These are phyloP conservation scores for Saturnispora bothae DNA, from an alignment of 805 yeast genomes.

Conservation along the genomic window DNA sequence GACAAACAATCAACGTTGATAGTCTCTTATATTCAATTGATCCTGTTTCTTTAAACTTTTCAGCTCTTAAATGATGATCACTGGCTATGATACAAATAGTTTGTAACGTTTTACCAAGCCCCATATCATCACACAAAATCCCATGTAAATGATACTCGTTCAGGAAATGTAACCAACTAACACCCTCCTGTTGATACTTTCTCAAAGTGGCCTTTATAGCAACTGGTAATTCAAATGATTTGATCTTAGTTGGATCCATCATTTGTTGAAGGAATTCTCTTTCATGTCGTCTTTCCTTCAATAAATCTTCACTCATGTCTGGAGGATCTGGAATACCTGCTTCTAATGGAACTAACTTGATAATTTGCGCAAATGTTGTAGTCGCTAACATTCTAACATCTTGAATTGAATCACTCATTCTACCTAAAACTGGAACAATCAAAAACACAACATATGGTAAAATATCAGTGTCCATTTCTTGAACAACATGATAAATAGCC, in stretches of 20 bases:
- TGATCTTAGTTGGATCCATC: constrained; percentile 92
- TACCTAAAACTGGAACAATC: constrained; percentile 91
- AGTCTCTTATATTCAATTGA: constrained; percentile 59
- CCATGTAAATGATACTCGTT: constrained; percentile 95
- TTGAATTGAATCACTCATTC: constrained; percentile 92
- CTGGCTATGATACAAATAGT: constrained; percentile 95
- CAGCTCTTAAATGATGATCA: constrained; percentile 80
- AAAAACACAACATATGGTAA: constrained; percentile 91
- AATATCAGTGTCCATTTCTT: constrained; percentile 77
- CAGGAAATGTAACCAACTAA: constrained; percentile 93
- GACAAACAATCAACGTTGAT: constrained; percentile 85
- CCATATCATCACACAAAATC: constrained; percentile 98
- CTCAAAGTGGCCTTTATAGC: constrained; percentile 86
- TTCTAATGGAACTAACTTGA: constrained; percentile 91
- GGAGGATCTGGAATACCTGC: constrained; percentile 95
- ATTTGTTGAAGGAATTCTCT: constrained; percentile 91
- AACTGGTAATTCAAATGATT: constrained; percentile 82
- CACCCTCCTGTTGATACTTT: constrained; percentile 96
- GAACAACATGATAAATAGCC: constrained; percentile 74
- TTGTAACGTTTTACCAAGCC: constrained; percentile 92
- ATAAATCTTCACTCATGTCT: constrained; percentile 73
- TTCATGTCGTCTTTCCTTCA: constrained; percentile 86
- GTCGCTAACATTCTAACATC: constrained; percentile 89
- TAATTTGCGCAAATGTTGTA: constrained; percentile 91
- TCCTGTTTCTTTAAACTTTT: constrained; percentile 50